Conservation (phyloP, 805 yeast species). For the Myxozyma neotropica region DNA sequence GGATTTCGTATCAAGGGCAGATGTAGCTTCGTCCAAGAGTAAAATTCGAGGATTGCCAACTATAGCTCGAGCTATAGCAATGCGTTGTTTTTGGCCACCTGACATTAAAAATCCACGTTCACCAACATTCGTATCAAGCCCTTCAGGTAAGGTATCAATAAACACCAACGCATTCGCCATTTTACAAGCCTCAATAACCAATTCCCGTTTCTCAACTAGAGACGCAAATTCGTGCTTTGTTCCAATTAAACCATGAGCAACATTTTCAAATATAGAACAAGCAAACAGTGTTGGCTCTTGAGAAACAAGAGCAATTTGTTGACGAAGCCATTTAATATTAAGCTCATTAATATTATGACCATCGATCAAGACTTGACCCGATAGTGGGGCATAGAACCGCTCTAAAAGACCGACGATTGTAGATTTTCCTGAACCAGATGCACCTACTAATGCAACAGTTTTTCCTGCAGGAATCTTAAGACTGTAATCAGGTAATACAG, state of each 20-base stretch:
- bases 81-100: constrained; percentile 8
- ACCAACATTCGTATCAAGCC: constrained; percentile 54
- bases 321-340: constrained; percentile 58
- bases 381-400: constrained; percentile 58
- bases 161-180: constrained; percentile 57
- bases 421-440: constrained; percentile 47
- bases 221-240: constrained; percentile 40
- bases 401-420: constrained; percentile 56
- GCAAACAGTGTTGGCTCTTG: constrained; percentile 67
- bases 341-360: constrained; percentile 52
- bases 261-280: constrained; percentile 76
- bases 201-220: constrained; percentile 44
- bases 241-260: constrained; percentile 67
- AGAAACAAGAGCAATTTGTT: constrained; percentile 38
- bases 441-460: constrained; percentile 60
- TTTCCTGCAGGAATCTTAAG: constrained; percentile 65
- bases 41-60: constrained; percentile 54
- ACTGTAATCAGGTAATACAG: constrained; percentile 36
- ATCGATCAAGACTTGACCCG: constrained; percentile 53
- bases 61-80: constrained; percentile 8
- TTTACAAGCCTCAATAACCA: constrained; percentile 49
- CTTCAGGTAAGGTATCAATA: constrained; percentile 54
- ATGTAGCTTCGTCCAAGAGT: constrained; percentile 66
- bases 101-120: constrained; percentile 11
- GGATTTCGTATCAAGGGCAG: constrained; percentile 48